A percentile compares a stretch with the other conserved stretches of the same genome.
Evolutionary conservation across 352 stramenopile species (phyloP).

Genomic region (Pythium guiyangense): DNA sequence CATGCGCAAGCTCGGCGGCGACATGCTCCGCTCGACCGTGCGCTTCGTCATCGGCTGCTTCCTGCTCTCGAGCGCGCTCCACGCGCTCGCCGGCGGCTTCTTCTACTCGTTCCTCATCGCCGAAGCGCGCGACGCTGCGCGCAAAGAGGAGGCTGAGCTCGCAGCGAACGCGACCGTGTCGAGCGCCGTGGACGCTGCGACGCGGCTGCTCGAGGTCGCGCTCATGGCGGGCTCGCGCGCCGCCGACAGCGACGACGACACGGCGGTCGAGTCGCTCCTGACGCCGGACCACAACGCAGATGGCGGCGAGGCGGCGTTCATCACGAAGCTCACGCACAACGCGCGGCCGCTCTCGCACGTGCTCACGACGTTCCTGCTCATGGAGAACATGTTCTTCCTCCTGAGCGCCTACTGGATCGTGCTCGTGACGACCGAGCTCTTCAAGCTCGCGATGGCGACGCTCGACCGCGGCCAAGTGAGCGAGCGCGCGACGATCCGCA

Average conservation of each 20-base stretch:
- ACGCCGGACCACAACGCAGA: slow-evolving; percentile 40
- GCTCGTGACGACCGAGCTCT: slow-evolving; percentile 46
- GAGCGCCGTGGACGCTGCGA: not conserved
- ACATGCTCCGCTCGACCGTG: slow-evolving; percentile 66
- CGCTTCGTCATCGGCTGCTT: slow-evolving; percentile 67
- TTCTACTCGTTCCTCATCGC: slow-evolving; percentile 60
- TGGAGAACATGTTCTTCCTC: slow-evolving; percentile 62
- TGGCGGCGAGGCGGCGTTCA: slow-evolving; percentile 49
- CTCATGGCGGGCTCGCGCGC: not conserved
- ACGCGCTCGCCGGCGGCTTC: slow-evolving; percentile 39
- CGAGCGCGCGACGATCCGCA: slow-evolving; percentile 46
- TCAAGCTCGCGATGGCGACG: slow-evolving; percentile 54
- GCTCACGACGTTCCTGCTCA: slow-evolving; percentile 40
- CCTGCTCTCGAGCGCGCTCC: slow-evolving; percentile 44
- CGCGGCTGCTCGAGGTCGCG: not conserved
- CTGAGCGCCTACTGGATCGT: slow-evolving; percentile 70
- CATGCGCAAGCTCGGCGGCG: slow-evolving; percentile 56
- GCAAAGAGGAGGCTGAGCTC: not conserved
- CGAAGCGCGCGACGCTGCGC: slow-evolving; percentile 13
- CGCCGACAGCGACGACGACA: slow-evolving; percentile 10
- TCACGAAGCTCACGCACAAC: slow-evolving; percentile 56
- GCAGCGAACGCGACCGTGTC: slow-evolving; percentile 17
- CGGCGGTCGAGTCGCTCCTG: slow-evolving; percentile 15
- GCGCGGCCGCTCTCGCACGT: slow-evolving; percentile 28
- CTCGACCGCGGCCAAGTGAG: slow-evolving; percentile 42